Base-by-base conservation (phyloP, 148 eudicot species). In the Persicaria tinctoria region DNA sequence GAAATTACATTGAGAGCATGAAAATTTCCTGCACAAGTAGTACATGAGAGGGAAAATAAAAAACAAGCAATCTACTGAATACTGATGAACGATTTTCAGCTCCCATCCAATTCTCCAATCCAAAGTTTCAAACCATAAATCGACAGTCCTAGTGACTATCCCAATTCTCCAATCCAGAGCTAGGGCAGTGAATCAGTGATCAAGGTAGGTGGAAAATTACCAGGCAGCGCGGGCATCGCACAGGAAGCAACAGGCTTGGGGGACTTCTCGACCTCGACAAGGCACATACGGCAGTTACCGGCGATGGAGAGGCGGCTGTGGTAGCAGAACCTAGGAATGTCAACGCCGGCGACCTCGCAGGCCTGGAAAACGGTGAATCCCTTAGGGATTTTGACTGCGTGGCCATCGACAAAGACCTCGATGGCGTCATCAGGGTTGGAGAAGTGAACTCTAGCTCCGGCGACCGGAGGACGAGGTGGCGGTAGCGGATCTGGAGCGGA, bases 221-320 rank as follows among this genome's bases (percentile, higher is more conserved):
- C 99, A 14, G 99, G 99, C 59, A 92, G 91, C 73, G 99, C 97
- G 5, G 97, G 99, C 97, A 96, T 96, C 46, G 99, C 97, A 73
- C 99, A 95, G 14, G 99, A 92, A 55, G 99, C 99, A 4, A 96
- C 99, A 17, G 99, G 99, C 78, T 96, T 96, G 32, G 99, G 99
- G 1, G 93, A 88, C 78, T 96, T 96, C 88, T 96, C 99, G 27
- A 96, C 97, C 83, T 92, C 99, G 13, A 96, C 99, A 16, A 96
- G 84, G 32, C 99, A 96, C 99, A 92, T 96, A 23, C 99, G 89
- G 68, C 97, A 96, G 73, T 96, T 96, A 0, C 99, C 97, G 4
- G 99, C 99, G 48, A 96, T 90, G 2, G 99, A 92, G 1, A 95
- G 87, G 0, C 96, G 87, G 63, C 78, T 81, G 62, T 95, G 99